A percentile compares a stretch with the other conserved stretches of the same genome.
Evolutionary conservation across 306 rosid species (phyloP).

Genomic region (Vicia sativa): DNA sequence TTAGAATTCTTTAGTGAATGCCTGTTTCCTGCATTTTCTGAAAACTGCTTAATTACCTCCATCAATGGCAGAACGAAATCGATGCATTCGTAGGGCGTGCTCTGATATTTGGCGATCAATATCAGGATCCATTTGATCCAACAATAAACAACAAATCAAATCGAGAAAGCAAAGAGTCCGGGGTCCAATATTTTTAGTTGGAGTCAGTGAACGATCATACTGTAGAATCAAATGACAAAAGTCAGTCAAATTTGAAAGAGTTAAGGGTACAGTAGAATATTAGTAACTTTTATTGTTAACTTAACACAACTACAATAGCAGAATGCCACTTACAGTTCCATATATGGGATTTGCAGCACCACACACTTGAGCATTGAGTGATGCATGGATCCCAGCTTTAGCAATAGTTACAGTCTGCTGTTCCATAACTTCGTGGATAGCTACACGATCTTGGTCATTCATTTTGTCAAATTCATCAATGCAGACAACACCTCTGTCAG

Average conservation of each 20-base stretch:
- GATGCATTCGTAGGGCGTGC: slow-evolving; percentile 97
- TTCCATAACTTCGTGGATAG: slow-evolving; percentile 99
- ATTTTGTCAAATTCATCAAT: slow-evolving; percentile 99
- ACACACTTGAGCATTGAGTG: slow-evolving; percentile 96
- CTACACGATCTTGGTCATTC: slow-evolving; percentile 98
- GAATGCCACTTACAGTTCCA: slow-evolving; percentile 78
- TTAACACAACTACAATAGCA: slow-evolving; percentile 1
- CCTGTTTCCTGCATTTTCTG: slow-evolving; percentile 22
- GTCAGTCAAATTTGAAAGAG: slow-evolving; percentile 19
- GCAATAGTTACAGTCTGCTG: slow-evolving; percentile 99
- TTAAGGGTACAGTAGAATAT: slow-evolving; percentile 18
- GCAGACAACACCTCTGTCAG: slow-evolving; percentile 98
- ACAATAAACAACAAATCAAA: slow-evolving; percentile 87
- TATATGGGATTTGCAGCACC: slow-evolving; percentile 98
- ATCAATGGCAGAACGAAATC: slow-evolving; percentile 73
- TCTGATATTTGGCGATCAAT: slow-evolving; percentile 90
- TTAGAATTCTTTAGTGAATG: slow-evolving; percentile 30
- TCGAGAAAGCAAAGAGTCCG: slow-evolving; percentile 96
- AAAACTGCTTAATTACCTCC: slow-evolving; percentile 67
- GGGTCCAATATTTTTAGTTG: slow-evolving; percentile 98
- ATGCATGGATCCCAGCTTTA: slow-evolving; percentile 99
- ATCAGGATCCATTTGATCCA: slow-evolving; percentile 99
- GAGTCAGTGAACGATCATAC: slow-evolving; percentile 98
- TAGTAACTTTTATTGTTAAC: not conserved
- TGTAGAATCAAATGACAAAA: slow-evolving; percentile 41